Base-by-base conservation (phyloP, 2,329 filamentous ascomycete species). In the Scedosporium minutisporum region DNA sequence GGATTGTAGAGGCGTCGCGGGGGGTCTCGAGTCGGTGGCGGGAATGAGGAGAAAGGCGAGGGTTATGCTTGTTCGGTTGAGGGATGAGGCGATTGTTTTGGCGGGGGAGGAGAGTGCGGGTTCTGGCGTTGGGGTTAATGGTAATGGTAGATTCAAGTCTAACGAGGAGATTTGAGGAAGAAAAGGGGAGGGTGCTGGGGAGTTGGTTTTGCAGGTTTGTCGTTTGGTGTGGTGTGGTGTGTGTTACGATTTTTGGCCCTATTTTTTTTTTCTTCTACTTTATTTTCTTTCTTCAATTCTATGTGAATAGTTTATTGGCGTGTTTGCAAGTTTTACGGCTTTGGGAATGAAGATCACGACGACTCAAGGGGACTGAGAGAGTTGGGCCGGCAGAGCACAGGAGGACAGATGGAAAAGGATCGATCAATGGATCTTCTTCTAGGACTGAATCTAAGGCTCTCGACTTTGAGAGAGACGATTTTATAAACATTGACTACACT, bases 1-100 rank as follows among this genome's bases (percentile, higher is more conserved):
- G 25, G 57, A 59, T 7, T 60, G 58, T 21, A 51, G 64, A 6
- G 58, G 61, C 16, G 61, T 63, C 16, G 58, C 65, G 9, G 64
- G 65, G 6, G 63, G 64, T 12, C n/a, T 66, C 4, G 65, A 66
- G 42, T 27, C 59, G 16, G 27, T 61, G 9, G 46, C 42, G 21
- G 61, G 48, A 7, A 62, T 66, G 55, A 33, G 60, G 21, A 57
- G 63, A 16, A 65, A 66, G 33, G 65, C 63, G 18, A 60, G 62
- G 7, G 64, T 65, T n/a, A 58, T 66, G 60, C 51, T 55, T 18
- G 63, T 66, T 2, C 3, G 62, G 48, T 10, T 62, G 38, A 27
- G 61, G 18, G 61, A 62, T n/a, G 61, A 58, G 41, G 61, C 53
- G 3, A 62, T 62, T 18, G 53, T 57, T 21, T 27, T 62, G 53